These are phyloP conservation scores for Apiospora malaysiana DNA, from an alignment of 2,329 filamentous ascomycete species.

Conservation along the genomic window DNA sequence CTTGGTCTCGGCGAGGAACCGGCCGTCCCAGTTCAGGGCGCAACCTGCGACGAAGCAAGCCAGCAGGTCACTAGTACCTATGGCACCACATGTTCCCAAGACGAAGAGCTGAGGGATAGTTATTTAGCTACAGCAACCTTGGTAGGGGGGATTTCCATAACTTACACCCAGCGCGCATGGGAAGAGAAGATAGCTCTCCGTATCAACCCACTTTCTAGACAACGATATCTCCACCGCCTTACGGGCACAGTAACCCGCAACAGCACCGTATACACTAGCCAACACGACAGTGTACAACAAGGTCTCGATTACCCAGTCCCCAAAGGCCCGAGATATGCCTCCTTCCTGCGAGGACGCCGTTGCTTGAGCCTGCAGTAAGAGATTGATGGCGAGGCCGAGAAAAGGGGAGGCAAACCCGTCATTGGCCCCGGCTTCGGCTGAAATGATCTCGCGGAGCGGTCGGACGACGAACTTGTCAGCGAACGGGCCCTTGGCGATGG, in stretches of 20 bases:
- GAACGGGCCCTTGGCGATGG: conserved; percentile 67
- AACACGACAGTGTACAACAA: conserved; percentile 65
- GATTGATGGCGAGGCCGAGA: conserved; percentile 57
- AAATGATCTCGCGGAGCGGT: conserved; percentile 66
- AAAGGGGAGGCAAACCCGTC: conserved; percentile 69
- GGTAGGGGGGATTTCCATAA: not conserved
- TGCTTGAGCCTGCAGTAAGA: not conserved
- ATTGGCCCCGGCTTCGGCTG: conserved; percentile 65
- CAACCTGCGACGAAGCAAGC: conserved; percentile 66
- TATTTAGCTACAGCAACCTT: too few species aligned
- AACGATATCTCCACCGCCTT: conserved; percentile 53
- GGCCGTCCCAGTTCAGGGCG: conserved; percentile 66
- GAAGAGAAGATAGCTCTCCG: conserved; percentile 58
- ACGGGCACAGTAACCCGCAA: conserved; percentile 55
- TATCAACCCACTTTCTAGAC: conserved; percentile 58
- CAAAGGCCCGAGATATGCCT: not conserved
- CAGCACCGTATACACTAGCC: conserved; percentile 56
- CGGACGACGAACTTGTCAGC: conserved; percentile 66
- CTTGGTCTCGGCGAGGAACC: conserved; percentile 61
- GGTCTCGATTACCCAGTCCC: conserved; percentile 64
- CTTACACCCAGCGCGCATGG: conserved; percentile 55
- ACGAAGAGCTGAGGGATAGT: conserved; percentile 53
- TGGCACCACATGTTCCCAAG: conserved; percentile 60
- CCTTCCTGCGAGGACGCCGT: not conserved
- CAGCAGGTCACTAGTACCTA: conserved; percentile 65